Conservation (phyloP, 177 flowering plant species). For the Vitis hybrid region DNA sequence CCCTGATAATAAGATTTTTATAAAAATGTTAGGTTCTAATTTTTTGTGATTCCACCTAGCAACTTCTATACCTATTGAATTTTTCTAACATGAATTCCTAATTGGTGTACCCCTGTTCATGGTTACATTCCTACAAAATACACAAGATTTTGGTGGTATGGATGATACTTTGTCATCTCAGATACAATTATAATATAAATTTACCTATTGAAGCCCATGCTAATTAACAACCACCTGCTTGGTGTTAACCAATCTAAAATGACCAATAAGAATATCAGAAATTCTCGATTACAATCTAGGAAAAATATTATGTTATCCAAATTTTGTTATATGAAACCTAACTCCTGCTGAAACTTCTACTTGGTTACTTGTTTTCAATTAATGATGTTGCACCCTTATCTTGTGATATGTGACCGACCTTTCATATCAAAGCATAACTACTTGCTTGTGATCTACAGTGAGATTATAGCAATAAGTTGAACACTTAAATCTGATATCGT, state of each 20-base stretch:
- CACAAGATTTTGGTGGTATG: constrained; percentile 8
- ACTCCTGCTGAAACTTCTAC: not conserved
- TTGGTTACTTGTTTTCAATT: not conserved
- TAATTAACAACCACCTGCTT: constrained; percentile 11
- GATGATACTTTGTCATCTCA: constrained; percentile 1
- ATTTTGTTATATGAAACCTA: not conserved
- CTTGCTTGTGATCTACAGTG: not conserved
- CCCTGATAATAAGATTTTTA: constrained; percentile 22
- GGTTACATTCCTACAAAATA: not conserved
- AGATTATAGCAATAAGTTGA: constrained; percentile 3
- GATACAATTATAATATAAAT: not conserved
- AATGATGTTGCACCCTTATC: no score
- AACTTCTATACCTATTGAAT: constrained; percentile 5
- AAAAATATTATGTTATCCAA: not conserved
- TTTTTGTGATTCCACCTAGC: constrained; percentile 9
- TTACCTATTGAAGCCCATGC: constrained; percentile 18
- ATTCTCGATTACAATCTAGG: constrained; percentile 6
- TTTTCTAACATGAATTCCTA: constrained; percentile 10
- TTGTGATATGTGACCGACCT: not conserved
- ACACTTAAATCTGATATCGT: not conserved
- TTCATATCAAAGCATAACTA: not conserved
- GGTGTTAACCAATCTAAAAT: constrained; percentile 19
- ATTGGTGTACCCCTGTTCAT: constrained; percentile 6
- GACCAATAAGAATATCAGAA: constrained; percentile 12
- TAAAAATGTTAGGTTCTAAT: constrained; percentile 10